Evolutionary conservation across 2,329 filamentous ascomycete genomes (phyloP).

Genomic region (Clonostachys chloroleuca): DNA sequence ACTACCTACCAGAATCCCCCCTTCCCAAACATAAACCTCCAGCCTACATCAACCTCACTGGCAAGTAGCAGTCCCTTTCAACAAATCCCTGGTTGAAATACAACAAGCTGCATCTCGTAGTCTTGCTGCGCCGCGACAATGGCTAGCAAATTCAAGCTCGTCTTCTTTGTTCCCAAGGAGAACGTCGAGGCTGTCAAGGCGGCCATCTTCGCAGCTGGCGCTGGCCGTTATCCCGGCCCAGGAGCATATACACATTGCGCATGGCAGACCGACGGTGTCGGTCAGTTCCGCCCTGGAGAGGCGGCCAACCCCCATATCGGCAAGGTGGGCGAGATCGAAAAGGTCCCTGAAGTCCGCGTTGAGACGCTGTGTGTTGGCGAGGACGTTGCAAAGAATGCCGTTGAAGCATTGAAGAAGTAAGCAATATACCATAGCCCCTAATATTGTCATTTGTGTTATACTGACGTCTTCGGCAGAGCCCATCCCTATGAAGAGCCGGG

Average conservation of each 20-base stretch:
- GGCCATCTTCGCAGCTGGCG: slow-evolving; percentile 54
- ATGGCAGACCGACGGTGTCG: slow-evolving; percentile 48
- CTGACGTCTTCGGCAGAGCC: slow-evolving; percentile 14
- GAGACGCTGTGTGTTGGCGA: slow-evolving; percentile 59
- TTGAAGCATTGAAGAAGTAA: slow-evolving; percentile 61
- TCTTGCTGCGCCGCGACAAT: too few relatives aligned
- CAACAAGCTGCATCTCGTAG: too few relatives aligned
- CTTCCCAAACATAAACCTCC: too few relatives aligned
- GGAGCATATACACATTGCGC: slow-evolving; percentile 53
- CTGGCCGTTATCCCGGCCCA: slow-evolving; percentile 42
- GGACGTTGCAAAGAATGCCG: slow-evolving; percentile 50
- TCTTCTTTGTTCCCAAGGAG: slow-evolving; percentile 44
- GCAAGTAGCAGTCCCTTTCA: too few relatives aligned
- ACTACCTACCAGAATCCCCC: too few relatives aligned
- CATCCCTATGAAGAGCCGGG: slow-evolving; percentile 50
- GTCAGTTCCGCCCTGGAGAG: slow-evolving; percentile 62
- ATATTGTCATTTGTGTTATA: not conserved
- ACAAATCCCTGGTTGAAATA: too few relatives aligned
- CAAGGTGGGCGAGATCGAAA: slow-evolving; percentile 48
- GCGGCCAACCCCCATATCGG: slow-evolving; percentile 62
- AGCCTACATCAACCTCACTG: too few relatives aligned
- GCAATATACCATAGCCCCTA: not conserved
- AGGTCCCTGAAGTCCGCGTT: slow-evolving; percentile 55
- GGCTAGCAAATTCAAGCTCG: slow-evolving; percentile 23
- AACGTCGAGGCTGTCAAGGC: slow-evolving; percentile 44